Percentiles rank a stretch among this genome's conserved stretches.
These are phyloP conservation scores for Phytophthora pisi DNA, from an alignment of 352 stramenopile species.

Conservation along the genomic window DNA sequence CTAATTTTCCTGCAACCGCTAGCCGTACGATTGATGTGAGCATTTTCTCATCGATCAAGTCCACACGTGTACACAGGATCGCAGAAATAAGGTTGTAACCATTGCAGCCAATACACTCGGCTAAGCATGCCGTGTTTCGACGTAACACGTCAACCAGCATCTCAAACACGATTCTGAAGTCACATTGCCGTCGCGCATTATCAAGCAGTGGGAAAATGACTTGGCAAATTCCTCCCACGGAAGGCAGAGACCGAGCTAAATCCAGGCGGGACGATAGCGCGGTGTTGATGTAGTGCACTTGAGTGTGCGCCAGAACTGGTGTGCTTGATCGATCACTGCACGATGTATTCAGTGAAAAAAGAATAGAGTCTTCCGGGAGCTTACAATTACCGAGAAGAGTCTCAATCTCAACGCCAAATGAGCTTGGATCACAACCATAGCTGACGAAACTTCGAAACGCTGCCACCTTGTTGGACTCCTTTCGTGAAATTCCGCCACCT, in stretches of 20 bases:
- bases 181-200: slow-evolving; percentile 46
- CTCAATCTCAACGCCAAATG: slow-evolving; percentile 72
- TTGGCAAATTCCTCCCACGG: slow-evolving; percentile 59
- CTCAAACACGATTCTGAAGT: slow-evolving; percentile 56
- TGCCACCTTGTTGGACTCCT: slow-evolving; percentile 39
- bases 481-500: slow-evolving; percentile 26
- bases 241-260: slow-evolving; percentile 62
- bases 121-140: slow-evolving; percentile 61
- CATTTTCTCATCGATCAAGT: slow-evolving; percentile 56
- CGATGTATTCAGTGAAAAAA: slow-evolving; percentile 74
- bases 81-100: slow-evolving; percentile 58
- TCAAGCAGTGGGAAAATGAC: slow-evolving; percentile 70
- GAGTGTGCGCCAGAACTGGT: slow-evolving; percentile 29
- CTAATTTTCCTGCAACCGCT: slow-evolving; percentile 51
- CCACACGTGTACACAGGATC: slow-evolving; percentile 44
- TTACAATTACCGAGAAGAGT: slow-evolving; percentile 60
- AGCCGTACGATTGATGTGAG: slow-evolving; percentile 50
- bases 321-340: slow-evolving; percentile 34
- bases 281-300: slow-evolving; percentile 68
- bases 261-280: slow-evolving; percentile 50
- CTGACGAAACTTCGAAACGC: slow-evolving; percentile 66
- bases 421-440: slow-evolving; percentile 60
- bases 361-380: slow-evolving; percentile 53
- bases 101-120: slow-evolving; percentile 65
- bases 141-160: slow-evolving; percentile 57